Conservation (phyloP, 306 rosid species). For the Senna siamea region DNA sequence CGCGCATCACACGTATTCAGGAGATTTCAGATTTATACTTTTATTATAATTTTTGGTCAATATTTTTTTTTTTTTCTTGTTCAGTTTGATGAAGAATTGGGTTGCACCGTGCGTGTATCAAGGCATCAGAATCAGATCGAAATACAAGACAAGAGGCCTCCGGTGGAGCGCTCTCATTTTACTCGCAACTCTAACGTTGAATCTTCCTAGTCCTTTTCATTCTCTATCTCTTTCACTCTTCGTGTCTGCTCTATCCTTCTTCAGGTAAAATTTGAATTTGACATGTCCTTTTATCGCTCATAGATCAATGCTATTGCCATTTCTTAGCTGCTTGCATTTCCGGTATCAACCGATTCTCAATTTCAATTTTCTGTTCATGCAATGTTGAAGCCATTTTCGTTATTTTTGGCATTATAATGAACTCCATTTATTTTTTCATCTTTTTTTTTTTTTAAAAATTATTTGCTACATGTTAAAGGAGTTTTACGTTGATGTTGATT, state of each 20-base stretch:
- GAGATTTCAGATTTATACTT: neutral
- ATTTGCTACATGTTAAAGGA: neutral
- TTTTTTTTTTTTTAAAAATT: neutral
- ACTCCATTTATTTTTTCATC: neutral
- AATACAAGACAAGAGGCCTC: neutral
- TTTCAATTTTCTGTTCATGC: neutral
- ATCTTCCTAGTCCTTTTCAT: neutral
- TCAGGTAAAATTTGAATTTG: neutral
- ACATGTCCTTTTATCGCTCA: neutral
- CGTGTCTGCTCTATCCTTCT: neutral
- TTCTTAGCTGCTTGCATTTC: neutral
- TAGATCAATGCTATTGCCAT: neutral
- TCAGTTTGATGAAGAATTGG: neutral
- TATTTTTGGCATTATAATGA: neutral
- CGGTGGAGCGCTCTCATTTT: neutral
- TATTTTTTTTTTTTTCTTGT: neutral
- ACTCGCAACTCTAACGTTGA: neutral
- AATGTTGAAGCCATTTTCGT: neutral
- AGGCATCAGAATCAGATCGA: conserved; percentile 33
- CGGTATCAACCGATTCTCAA: neutral
- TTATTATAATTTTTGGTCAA: neutral
- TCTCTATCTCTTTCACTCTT: neutral
- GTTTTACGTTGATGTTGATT: neutral
- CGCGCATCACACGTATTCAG: neutral
- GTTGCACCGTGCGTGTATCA: neutral